phyloP scores from a whole-genome alignment of 2,329 filamentous ascomycete species.

The Aspergillus sp. region DNA sequence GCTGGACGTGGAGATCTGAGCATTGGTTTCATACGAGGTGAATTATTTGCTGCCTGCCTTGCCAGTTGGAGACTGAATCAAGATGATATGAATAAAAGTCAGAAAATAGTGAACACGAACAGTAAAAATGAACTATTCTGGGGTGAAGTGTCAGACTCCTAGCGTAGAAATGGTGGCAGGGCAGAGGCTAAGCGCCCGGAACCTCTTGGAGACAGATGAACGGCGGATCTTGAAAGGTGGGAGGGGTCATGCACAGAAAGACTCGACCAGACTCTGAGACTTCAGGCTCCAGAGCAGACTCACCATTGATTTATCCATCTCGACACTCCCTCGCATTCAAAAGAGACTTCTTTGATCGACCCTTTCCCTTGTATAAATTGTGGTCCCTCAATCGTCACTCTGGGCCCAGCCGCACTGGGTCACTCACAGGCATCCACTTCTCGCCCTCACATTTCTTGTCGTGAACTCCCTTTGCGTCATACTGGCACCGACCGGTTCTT shows the following conservation, averaged over 20 bases:
- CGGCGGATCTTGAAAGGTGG: neutral
- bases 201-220: neutral
- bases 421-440: neutral
- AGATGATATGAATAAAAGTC: neutral
- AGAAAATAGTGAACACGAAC: neutral
- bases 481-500: conserved; percentile 30
- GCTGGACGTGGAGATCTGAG: neutral
- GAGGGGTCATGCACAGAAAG: conserved; percentile 1
- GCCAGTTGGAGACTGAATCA: neutral
- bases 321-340: neutral
- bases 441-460: conserved; percentile 10
- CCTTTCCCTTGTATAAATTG: neutral
- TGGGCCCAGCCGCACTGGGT: conserved; percentile 6
- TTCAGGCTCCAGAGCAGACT: neutral
- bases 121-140: neutral
- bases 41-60: neutral
- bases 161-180: conserved; percentile 2
- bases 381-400: neutral
- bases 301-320: neutral
- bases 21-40: neutral
- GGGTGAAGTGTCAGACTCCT: neutral
- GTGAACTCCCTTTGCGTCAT: conserved; percentile 38
- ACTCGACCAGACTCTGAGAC: neutral
- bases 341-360: neutral
- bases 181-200: neutral